Base-by-base conservation (phyloP, 176 grass and related monocot genomes). In the Puya raimondii region DNA sequence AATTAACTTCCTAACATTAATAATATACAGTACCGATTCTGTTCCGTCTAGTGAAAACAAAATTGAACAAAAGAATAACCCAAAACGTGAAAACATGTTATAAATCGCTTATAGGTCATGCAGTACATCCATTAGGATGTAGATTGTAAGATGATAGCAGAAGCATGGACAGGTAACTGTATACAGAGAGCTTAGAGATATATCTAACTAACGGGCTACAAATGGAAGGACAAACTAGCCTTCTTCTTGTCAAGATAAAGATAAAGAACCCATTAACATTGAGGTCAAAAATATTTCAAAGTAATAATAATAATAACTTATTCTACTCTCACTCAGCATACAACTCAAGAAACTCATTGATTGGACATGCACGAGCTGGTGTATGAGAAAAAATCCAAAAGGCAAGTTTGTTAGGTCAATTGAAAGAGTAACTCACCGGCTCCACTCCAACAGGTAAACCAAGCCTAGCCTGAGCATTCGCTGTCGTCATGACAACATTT, bases 401-500 rank as follows among this genome's bases (percentile, higher is more conserved):
- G 54, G 18, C 54, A 58, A 58, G 11, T 14, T 18, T 16, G 15
- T 59, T 23, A 17, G 17, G 16, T 42, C 33, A 16, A 78, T 57
- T 42, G 51, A 66, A 5, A 78, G 59, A 68, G 47, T 12, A 79
- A 82, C 89, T 81, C 51, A 97, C 93, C 3, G 86, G 89, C 57
- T 97, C 93, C 51, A 67, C 73, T 23, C 16, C 86, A 69, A 11
- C 23, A 61, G 50, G 76, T 72, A 97, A 49, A 47, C 69, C 71
- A 49, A 90, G 77, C 48, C 53, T 65, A 65, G 86, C 85, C 48
- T 97, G 93, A 77, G 93, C 89, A 92, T 92, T 97, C 66, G 93
- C 82, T 77, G 92, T 80, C 33, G 78, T 80, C 69, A 97, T 82
- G 49, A 89, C 78, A 25, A 97, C 74, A 88, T 97, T 92, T 83